These are phyloP conservation scores for Melocanna baccifera DNA, from an alignment of 176 grass and related monocot genomes.

Conservation along the genomic window DNA sequence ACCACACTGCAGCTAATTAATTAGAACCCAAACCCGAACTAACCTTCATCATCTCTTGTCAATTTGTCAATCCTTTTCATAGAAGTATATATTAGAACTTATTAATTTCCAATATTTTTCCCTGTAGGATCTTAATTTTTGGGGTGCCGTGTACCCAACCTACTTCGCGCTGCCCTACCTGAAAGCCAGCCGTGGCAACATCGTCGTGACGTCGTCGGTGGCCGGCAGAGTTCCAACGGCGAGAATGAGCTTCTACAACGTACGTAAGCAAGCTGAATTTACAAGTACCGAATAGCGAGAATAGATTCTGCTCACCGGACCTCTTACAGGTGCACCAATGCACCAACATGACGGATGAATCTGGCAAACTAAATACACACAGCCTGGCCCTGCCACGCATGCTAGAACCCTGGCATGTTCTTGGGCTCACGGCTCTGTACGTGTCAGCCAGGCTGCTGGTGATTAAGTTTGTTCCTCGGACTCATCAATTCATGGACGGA, in stretches of 20 bases:
- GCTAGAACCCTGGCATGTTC: background rate
- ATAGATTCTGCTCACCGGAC: constrained; percentile 22
- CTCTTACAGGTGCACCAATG: background rate
- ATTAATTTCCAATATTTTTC: background rate
- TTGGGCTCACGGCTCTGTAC: background rate
- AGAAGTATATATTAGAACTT: background rate
- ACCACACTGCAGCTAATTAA: background rate
- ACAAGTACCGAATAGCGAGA: background rate
- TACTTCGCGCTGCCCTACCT: constrained; percentile 84
- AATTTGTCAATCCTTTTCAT: background rate
- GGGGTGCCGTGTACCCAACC: constrained; percentile 75
- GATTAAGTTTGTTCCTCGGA: background rate
- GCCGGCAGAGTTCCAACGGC: constrained; percentile 67
- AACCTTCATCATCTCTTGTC: too few species aligned
- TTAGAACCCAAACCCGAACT: background rate
- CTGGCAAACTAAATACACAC: background rate
- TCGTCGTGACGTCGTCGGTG: constrained; percentile 75
- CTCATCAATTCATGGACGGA: background rate
- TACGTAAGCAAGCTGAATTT: constrained; percentile 18
- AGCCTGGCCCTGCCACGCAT: background rate
- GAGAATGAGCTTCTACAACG: constrained; percentile 90
- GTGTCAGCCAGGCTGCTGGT: background rate
- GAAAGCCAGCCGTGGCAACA: constrained; percentile 65
- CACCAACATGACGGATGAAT: background rate
- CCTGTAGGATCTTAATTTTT: constrained; percentile 81